Percentiles rank a stretch among this genome's conserved stretches.
Evolutionary conservation across 257 asterid genomes (phyloP).

Genomic region (Oldenlandia corymbosa): DNA sequence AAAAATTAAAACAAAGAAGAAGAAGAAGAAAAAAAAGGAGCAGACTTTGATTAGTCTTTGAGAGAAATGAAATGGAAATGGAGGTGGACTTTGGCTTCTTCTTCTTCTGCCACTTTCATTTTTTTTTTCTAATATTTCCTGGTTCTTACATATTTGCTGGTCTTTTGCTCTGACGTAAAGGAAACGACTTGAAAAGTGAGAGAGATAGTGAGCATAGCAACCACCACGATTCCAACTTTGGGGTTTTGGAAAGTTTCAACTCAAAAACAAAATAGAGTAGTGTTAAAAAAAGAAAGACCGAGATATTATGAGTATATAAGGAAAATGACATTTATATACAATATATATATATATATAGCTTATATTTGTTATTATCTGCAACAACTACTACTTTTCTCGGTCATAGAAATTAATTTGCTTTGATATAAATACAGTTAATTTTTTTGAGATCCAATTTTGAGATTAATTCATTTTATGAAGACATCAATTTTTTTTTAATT

Average conservation of each 20-base stretch:
- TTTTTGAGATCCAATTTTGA: no score
- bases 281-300: not conserved
- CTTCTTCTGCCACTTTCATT: not conserved
- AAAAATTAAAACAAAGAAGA: no score
- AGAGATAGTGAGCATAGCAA: conserved; percentile 3
- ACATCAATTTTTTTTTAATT: no score
- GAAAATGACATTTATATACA: no score
- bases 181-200: conserved; percentile 20
- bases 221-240: conserved; percentile 25
- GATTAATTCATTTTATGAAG: no score
- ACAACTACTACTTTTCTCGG: no score
- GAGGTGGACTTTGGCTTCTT: conserved; percentile 29
- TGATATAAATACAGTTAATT: no score
- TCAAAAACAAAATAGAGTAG: not conserved
- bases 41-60: conserved; percentile 9
- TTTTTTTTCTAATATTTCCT: conserved; percentile 2
- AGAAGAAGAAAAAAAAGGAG: no score
- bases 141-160: not conserved
- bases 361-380: no score
- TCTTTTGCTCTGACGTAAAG: conserved; percentile 36
- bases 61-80: conserved; percentile 7
- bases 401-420: no score
- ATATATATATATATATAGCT: no score
- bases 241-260: not conserved
- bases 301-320: no score